Base-by-base conservation (phyloP, 345 rosid species). In the Turritis glabra region DNA sequence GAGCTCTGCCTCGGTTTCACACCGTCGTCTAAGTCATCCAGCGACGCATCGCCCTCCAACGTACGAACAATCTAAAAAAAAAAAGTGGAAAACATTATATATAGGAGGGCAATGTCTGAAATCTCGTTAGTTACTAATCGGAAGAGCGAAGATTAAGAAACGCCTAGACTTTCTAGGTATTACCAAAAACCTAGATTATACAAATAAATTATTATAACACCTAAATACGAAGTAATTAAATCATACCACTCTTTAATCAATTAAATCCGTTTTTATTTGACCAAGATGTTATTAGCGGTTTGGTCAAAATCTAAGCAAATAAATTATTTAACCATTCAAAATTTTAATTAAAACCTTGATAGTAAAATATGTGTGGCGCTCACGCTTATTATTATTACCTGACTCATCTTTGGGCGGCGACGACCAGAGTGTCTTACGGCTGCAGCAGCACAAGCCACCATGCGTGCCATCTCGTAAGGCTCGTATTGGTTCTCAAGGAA, bases 401-500 rank as follows among this genome's bases (percentile, higher is more conserved):
- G 96, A 67, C 95, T 89, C 96, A 87, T 88, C 64, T 83, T 85
- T 13, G 99, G 97, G 22, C 97, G 84, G 55, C 89, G 92, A 9
- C 88, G 79, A 46, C 96, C 99, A 52, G 99, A 95, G 74, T 95
- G 97, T 21, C 92, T 90, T 22, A 92, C 85, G 46, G 90, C 88
- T 53, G 93, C 96, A 38, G 92, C 97, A 69, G 99, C 97, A 82
- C 96, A 92, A 70, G 97, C 85, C 73, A 92, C 84, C 93, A 95
- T 85, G 43, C 91, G 84, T 77, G 81, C 81, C 92, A 95, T 88
- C 81, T 95, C 97, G 30, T 72, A 67, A 30, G 79, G 86, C 69
- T 84, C 85, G 81, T 89, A 92, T 44, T 72, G 69, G 22, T 85
- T 79, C 57, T 83, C 84, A 71, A 92, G 79, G 77, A 77, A 80